These are phyloP conservation scores for Botrytis elliptica DNA, from an alignment of 2,329 filamentous ascomycete genomes.

Conservation along the genomic window DNA sequence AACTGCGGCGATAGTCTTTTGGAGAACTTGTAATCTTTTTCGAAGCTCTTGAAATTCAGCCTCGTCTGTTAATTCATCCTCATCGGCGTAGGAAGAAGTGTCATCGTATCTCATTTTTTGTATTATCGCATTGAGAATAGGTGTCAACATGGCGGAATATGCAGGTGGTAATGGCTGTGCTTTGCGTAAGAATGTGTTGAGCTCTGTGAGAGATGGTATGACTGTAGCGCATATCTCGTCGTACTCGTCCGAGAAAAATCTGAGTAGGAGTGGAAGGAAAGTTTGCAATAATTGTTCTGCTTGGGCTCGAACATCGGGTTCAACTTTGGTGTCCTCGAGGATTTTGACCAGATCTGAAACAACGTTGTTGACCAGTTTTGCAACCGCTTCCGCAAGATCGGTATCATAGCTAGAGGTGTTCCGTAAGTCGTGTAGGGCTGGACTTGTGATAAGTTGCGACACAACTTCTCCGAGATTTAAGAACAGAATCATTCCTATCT, in stretches of 20 bases:
- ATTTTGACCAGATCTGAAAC: constrained; percentile 84
- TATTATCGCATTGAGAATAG: constrained; percentile 88
- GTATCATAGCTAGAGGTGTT: constrained; percentile 88
- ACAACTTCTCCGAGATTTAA: constrained; percentile 85
- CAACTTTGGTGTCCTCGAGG: constrained; percentile 65
- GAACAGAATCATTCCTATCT: constrained; percentile 90
- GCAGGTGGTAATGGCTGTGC: constrained; percentile 68
- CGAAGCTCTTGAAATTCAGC: constrained; percentile 95
- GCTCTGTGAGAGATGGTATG: constrained; percentile 87
- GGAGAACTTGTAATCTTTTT: constrained; percentile 83
- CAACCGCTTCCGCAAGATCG: constrained; percentile 90
- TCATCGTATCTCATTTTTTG: constrained; percentile 98
- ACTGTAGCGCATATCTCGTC: constrained; percentile 97
- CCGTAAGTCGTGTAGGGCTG: constrained; percentile 74
- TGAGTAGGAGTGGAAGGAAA: constrained; percentile 83
- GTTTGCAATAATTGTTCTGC: constrained; percentile 79
- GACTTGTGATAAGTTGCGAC: constrained; percentile 78
- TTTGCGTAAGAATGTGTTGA: constrained; percentile 87
- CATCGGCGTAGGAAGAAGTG: constrained; percentile 87
- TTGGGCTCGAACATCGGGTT: constrained; percentile 64
- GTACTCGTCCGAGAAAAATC: constrained; percentile 97
- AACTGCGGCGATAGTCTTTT: constrained; percentile 88
- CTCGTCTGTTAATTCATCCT: constrained; percentile 93
- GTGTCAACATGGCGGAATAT: constrained; percentile 79
- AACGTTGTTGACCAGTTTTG: constrained; percentile 90